Conservation (phyloP, 441 rosid species). For the Bocquillonia castaneifolia region DNA sequence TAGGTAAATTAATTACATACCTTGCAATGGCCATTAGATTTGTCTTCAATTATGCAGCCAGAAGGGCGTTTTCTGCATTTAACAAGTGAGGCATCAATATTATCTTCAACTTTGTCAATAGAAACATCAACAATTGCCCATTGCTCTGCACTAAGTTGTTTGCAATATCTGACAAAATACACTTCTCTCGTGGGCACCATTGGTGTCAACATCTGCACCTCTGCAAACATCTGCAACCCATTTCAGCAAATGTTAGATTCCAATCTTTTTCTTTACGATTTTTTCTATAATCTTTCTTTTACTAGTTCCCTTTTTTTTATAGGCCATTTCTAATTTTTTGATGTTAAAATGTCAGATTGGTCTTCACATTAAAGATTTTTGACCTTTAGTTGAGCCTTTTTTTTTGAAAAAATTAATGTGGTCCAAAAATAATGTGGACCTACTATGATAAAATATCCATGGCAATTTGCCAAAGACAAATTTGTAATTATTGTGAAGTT, state of each 20-base stretch:
- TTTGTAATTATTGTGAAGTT: neutral
- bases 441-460: neutral
- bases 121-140: conserved; percentile 96
- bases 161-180: conserved; percentile 73
- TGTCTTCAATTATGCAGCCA: conserved; percentile 88
- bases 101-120: conserved; percentile 68
- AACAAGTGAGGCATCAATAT: conserved; percentile 68
- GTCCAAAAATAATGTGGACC: neutral
- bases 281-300: neutral
- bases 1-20: conserved; percentile 19
- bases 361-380: conserved; percentile 4
- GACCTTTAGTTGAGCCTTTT: neutral
- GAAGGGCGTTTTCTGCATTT: conserved; percentile 92
- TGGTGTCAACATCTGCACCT: conserved; percentile 90
- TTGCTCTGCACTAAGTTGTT: conserved; percentile 70
- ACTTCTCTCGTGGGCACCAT: conserved; percentile 89
- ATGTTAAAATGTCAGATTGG: too few species aligned
- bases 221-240: conserved; percentile 82
- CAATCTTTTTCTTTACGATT: neutral
- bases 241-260: neutral
- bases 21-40: conserved; percentile 92
- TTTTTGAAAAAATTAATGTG: neutral
- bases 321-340: neutral
- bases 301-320: neutral
- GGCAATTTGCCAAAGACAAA: neutral